Percentiles rank a stretch among this genome's conserved stretches.
Conservation (phyloP, 2,329 filamentous ascomycete genomes). For the Fusarium neocosmosporiellum region DNA sequence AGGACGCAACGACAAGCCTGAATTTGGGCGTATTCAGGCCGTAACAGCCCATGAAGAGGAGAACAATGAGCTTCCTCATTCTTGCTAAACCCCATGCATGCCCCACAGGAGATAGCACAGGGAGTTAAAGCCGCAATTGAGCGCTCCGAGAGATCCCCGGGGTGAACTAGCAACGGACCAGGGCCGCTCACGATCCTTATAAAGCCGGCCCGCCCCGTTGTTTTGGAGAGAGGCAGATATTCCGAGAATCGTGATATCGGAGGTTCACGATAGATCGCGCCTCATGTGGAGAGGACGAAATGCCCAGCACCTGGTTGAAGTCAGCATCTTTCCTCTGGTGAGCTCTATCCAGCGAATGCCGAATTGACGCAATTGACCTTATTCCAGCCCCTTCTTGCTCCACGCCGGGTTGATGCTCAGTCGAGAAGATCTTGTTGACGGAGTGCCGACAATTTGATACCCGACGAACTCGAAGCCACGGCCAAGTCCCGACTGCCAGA, state of each 20-base stretch:
- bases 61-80: background rate
- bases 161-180: background rate
- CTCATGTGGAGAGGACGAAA: background rate
- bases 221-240: background rate
- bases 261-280: background rate
- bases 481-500: no score
- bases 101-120: background rate
- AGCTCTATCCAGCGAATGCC: background rate
- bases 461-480: no score
- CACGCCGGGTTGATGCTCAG: no score
- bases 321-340: background rate
- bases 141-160: background rate
- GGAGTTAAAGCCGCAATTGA: background rate
- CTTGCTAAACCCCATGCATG: background rate
- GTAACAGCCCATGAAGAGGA: background rate
- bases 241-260: background rate
- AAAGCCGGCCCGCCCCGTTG: background rate
- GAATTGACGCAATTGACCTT: background rate
- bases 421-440: no score
- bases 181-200: background rate
- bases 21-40: background rate
- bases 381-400: no score
- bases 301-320: background rate
- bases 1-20: background rate
- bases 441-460: no score